phyloP scores from a whole-genome alignment of 2,329 filamentous ascomycete species.

The Clonostachys byssicola region DNA sequence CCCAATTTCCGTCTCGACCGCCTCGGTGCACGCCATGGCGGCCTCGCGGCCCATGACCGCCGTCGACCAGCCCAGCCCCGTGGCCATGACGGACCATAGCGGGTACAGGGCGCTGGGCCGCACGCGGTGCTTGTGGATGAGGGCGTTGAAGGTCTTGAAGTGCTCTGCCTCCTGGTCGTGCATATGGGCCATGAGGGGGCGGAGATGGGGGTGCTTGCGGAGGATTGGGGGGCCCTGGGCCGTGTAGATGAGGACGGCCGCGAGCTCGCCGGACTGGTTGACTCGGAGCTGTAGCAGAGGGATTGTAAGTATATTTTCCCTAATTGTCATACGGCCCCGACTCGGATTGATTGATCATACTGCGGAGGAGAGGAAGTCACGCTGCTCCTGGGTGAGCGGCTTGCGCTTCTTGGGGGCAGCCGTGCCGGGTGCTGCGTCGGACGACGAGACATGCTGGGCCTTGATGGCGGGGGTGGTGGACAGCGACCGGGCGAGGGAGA shows the following conservation, averaged over 20 bases:
- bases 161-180: constrained; percentile 93
- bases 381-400: constrained; percentile 65
- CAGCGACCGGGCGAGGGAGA: constrained; percentile 6
- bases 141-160: constrained; percentile 76
- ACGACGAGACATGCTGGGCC: not conserved
- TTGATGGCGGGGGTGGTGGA: constrained; percentile 9
- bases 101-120: constrained; percentile 92
- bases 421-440: constrained; percentile 10
- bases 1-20: constrained; percentile 97
- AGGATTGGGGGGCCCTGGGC: constrained; percentile 82
- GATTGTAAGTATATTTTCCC: not conserved
- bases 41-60: constrained; percentile 86
- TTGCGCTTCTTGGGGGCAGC: constrained; percentile 38
- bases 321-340: not conserved
- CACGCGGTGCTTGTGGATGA: constrained; percentile 82
- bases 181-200: constrained; percentile 94
- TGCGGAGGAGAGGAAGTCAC: constrained; percentile 71
- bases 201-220: constrained; percentile 78
- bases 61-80: constrained; percentile 82
- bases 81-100: constrained; percentile 77
- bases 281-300: constrained; percentile 65
- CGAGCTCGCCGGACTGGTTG: constrained; percentile 97
- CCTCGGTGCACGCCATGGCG: constrained; percentile 98
- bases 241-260: constrained; percentile 89
- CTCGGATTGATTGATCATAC: constrained; percentile 30